These are phyloP conservation scores for Cinnamomum chago DNA, from an alignment of 164 flowering plant species.

Conservation along the genomic window DNA sequence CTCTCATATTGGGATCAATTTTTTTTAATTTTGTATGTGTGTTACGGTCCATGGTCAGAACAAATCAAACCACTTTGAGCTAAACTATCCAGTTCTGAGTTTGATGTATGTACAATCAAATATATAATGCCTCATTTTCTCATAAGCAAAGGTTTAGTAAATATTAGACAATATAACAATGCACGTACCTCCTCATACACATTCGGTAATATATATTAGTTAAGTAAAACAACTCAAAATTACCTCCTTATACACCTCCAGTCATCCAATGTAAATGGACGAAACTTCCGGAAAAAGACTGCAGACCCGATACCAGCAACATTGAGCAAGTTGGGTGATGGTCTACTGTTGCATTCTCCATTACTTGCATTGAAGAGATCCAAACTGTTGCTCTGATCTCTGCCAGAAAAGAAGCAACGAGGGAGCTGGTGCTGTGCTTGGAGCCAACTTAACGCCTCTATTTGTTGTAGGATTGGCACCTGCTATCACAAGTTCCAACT, in stretches of 20 bases:
- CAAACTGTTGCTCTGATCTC: conserved; percentile 21
- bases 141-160: neutral
- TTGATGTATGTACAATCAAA: too few relatives aligned
- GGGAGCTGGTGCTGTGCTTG: conserved; percentile 59
- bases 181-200: too few relatives aligned
- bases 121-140: neutral
- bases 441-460: conserved; percentile 85
- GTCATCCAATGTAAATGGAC: conserved; percentile 60
- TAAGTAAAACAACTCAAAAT: neutral
- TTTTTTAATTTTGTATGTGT: too few relatives aligned
- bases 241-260: conserved; percentile 90
- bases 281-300: conserved; percentile 57
- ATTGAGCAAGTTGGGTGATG: conserved; percentile 37
- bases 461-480: conserved; percentile 72
- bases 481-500: conserved; percentile 15
- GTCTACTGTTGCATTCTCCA: conserved; percentile 22
- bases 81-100: too few relatives aligned
- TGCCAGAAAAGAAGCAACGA: conserved; percentile 78
- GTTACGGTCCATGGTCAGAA: too few relatives aligned
- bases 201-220: neutral
- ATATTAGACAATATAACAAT: too few relatives aligned
- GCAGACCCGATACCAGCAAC: conserved; percentile 93
- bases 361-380: conserved; percentile 6
- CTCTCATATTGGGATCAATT: too few relatives aligned
- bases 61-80: too few relatives aligned